Base-by-base conservation (phyloP, 2,329 filamentous ascomycete species). In the Arthrobotrys sphaeroides region DNA sequence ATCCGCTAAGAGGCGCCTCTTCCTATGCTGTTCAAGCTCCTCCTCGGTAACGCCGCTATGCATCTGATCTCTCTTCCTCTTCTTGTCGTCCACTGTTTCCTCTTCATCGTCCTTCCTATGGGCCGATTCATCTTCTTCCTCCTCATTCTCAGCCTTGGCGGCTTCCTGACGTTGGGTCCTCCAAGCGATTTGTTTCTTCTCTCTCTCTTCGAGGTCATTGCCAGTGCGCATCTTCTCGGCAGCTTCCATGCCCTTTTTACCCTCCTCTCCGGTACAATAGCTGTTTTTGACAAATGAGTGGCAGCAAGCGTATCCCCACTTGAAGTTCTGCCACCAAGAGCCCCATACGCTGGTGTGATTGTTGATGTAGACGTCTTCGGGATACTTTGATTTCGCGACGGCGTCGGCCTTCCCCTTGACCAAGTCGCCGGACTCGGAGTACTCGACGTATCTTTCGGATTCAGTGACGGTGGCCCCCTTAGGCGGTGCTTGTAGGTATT, bases 251-350 rank as follows among this genome's bases (percentile, higher is more conserved):
- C 93, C 94, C 76, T 84, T 84, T 82, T 89, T 96, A 36, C 95
- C 95, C 72, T 91, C 92, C 75, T 95, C 92, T 24, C 95, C 95
- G 0, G 94, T 98, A 82, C 95, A 99, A 81, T 98, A 99, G 80
- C 93, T 97, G 83, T 99, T 98, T 84, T 96, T 97, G 77, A 96
- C 88, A 20, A 89, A 90, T 0, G 93, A 97, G 82, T 96, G 93
- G 84, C 95, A 99, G 83, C 95, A 99, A 20, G 91, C 88, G 83
- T 97, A 99, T 0, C 95, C 95, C 95, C 95, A 99, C 83, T 90
- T 88, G 84, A 97, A 98, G 81, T 92, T 90, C 62, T 89, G 88
- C 95, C 95, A 99, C 95, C 95, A 99, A 80, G 93, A 97, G 55
- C 95, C 95, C 92, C 93, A 99, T 2, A 97, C 90, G 0, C 91